Evolutionary conservation across 2,329 filamentous ascomycete genomes (phyloP).

Genomic region (Aureobasidium sp.): DNA sequence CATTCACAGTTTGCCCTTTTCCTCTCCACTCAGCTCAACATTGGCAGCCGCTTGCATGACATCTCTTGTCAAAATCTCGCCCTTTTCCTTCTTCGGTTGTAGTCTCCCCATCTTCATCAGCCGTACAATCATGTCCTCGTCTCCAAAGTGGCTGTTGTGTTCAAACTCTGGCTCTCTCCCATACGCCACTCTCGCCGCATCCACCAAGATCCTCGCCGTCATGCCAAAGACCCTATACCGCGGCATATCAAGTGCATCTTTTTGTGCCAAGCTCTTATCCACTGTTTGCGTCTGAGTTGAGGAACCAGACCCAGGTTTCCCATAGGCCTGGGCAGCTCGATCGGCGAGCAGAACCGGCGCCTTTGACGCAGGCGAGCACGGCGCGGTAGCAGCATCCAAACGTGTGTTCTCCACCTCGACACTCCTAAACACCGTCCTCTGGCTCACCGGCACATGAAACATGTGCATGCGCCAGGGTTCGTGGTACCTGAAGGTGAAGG

Average conservation of each 20-base stretch:
- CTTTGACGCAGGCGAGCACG: background rate
- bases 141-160: conserved; percentile 57
- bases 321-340: background rate
- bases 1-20: conserved; percentile 1
- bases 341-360: conserved; percentile 8
- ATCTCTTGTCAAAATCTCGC: conserved; percentile 38
- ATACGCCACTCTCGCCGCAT: conserved; percentile 80
- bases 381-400: conserved; percentile 14
- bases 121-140: conserved; percentile 57
- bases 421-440: conserved; percentile 14
- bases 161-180: conserved; percentile 78
- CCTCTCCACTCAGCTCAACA: background rate
- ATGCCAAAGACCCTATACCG: conserved; percentile 85
- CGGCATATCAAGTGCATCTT: conserved; percentile 25
- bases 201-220: conserved; percentile 85
- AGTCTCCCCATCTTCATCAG: conserved; percentile 52
- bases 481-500: conserved; percentile 49
- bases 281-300: conserved; percentile 37
- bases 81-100: conserved; percentile 43
- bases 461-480: conserved; percentile 81
- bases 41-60: conserved; percentile 25
- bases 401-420: background rate
- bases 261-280: background rate
- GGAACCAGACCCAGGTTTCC: background rate
- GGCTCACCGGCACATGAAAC: conserved; percentile 75